Conservation (phyloP, 352 stramenopile genomes). For the Aphanomyces stellatus region DNA sequence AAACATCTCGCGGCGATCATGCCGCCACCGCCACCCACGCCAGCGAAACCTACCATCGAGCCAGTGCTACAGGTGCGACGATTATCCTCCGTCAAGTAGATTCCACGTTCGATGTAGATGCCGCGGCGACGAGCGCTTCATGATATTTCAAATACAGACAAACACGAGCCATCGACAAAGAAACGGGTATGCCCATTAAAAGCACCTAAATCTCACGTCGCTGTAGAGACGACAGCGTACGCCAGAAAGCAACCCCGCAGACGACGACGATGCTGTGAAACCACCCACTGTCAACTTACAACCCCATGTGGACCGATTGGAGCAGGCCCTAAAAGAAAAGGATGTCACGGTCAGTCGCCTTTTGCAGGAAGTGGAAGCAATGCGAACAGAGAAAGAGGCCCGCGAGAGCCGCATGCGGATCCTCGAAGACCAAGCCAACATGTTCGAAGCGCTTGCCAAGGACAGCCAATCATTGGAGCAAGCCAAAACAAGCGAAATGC, state of each 20-base stretch:
- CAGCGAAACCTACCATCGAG: too few species aligned
- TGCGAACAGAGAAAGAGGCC: neutral
- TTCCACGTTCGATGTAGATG: neutral
- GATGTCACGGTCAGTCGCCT: neutral
- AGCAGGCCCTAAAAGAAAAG: too few species aligned
- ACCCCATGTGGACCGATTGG: too few species aligned
- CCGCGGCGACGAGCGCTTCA: neutral
- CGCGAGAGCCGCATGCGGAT: neutral
- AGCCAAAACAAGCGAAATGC: neutral
- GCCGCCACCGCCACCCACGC: too few species aligned
- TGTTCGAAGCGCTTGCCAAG: neutral
- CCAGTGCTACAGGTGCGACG: too few species aligned
- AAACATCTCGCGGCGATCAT: neutral
- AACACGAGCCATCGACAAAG: neutral
- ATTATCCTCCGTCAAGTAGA: neutral
- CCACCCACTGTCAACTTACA: too few species aligned
- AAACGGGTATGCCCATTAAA: neutral
- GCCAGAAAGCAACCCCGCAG: too few species aligned
- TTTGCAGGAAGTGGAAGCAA: neutral
- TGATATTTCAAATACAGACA: neutral
- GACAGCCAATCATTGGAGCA: neutral
- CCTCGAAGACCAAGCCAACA: neutral
- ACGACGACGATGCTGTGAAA: too few species aligned
- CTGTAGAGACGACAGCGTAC: too few species aligned
- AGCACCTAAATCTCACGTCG: neutral